Base-by-base conservation (phyloP, 129 eudicot species). In the Pulicaria dysenterica region DNA sequence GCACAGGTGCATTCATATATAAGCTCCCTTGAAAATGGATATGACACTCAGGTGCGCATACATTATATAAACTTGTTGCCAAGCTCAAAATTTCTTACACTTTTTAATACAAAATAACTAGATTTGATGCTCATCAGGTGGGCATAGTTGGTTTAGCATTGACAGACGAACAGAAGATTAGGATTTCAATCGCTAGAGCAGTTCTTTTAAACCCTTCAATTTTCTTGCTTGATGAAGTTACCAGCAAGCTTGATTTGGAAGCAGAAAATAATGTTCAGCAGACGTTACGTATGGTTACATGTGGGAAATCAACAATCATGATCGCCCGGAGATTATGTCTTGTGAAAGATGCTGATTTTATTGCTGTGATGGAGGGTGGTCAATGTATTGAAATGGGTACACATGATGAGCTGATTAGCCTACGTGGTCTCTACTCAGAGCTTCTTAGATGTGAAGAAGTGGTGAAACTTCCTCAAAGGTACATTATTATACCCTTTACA, bases 291-390 rank as follows among this genome's bases (percentile, higher is more conserved):
- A 77, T 51, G 44, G 51, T 87, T 53, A 73, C 67, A 61, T n/a
- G 76, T 19, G 89, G 87, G 12, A 74, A 87, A 65, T 81, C 92
- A 13, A 82, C 92, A 36, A 73, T 87, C 8, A 82, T 81, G 41
- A 76, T 84, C 11, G 84, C 87, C 9, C 63, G 82, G 17, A 78
- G 77, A 45, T 72, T 82, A 64, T 73, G 74, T 69, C 77, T 79
- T 47, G 75, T 79, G 48, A 87, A 76, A 63, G 84, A 84, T 72
- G 88, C 80, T 64, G 89, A 87, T 56, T 70, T 79, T 19, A 87
- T 87, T 51, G 92, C 89, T 50, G 92, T 87, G 53, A 73, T 87
- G 73, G 85, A 87, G 73, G 83, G 83, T 44, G 92, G 92, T 55
- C 83, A 81, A 34, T 83, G 84, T 50, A 87, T 84, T 34, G 89